Conservation (phyloP, 2,329 filamentous ascomycete genomes). For the Colletotrichum sp. region DNA sequence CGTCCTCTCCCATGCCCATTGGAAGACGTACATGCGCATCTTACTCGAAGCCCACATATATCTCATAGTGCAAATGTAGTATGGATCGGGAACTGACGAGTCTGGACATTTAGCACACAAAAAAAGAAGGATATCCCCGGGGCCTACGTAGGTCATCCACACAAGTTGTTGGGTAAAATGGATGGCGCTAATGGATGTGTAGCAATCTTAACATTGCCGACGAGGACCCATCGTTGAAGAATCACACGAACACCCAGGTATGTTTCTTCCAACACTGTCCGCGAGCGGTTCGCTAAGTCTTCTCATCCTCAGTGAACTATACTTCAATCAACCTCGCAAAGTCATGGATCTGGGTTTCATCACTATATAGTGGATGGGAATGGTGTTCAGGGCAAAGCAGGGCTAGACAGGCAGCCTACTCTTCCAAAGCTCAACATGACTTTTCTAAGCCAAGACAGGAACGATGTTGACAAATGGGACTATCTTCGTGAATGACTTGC, state of each 20-base stretch:
- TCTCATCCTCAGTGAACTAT: fast-evolving
- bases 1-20: not conserved
- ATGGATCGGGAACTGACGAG: not conserved
- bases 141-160: not conserved
- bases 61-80: not conserved
- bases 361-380: not conserved
- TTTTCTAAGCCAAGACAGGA: not conserved
- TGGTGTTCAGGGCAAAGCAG: not conserved
- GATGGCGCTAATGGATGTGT: not conserved
- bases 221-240: not conserved
- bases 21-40: fast-evolving
- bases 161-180: not conserved
- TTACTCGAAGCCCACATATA: not conserved
- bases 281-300: not conserved
- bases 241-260: not conserved
- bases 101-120: not conserved
- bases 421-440: not conserved
- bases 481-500: not conserved
- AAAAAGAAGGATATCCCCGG: not conserved
- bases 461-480: fast-evolving
- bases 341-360: not conserved
- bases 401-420: not conserved
- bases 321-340: not conserved
- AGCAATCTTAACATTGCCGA: not conserved
- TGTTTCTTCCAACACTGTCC: not conserved